Evolutionary conservation across 768 basidiomycete genomes (phyloP).

Genomic region (Leccinum subtestaceum): DNA sequence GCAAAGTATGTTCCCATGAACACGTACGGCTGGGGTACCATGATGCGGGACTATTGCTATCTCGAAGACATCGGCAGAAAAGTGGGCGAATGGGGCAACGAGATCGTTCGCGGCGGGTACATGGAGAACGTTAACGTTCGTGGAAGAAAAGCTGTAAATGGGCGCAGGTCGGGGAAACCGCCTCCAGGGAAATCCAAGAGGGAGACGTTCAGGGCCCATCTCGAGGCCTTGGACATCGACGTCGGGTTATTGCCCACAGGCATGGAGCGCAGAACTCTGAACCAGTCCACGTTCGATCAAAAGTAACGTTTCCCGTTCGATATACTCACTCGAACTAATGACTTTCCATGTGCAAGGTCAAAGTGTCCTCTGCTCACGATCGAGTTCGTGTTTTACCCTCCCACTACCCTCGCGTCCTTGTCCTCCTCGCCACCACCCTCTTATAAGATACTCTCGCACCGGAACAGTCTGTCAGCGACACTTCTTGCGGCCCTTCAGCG

Average conservation of each 20-base stretch:
- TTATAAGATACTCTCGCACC: conserved; percentile 60
- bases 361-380: conserved; percentile 67
- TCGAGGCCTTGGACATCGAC: conserved; percentile 65
- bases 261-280: conserved; percentile 75
- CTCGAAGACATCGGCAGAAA: conserved; percentile 80
- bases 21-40: conserved; percentile 76
- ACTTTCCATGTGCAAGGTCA: conserved; percentile 44
- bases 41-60: conserved; percentile 88
- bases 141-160: conserved; percentile 16
- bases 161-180: conserved; percentile 29
- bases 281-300: conserved; percentile 81
- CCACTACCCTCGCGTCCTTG: conserved; percentile 42
- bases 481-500: conserved; percentile 51
- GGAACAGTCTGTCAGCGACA: conserved; percentile 47
- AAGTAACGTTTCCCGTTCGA: conserved; percentile 49
- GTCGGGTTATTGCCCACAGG: conserved; percentile 76
- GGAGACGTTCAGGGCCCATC: conserved; percentile 64
- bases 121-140: conserved; percentile 21
- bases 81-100: conserved; percentile 68
- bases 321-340: conserved; percentile 14
- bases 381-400: conserved; percentile 66
- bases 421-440: conserved; percentile 37
- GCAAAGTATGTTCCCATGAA: conserved; percentile 78
- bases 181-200: conserved; percentile 47
- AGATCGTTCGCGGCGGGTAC: conserved; percentile 65